Conservation (phyloP, 257 asterid genomes). For the Handroanthus guayacan region DNA sequence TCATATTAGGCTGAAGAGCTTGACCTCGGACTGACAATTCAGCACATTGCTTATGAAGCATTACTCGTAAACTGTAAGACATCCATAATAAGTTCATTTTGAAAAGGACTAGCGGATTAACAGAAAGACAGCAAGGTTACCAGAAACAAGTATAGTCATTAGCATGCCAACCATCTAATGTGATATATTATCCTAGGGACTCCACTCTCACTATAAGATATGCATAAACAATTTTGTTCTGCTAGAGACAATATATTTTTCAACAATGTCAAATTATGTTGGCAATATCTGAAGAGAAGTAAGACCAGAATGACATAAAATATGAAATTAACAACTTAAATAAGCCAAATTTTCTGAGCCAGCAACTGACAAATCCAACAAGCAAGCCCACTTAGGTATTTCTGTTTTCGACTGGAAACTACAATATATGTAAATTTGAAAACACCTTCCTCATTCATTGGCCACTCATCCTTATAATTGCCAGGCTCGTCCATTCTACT, state of each 20-base stretch:
- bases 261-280: conserved; percentile 32
- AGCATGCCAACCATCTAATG: conserved; percentile 14
- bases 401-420: background rate
- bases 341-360: conserved; percentile 11
- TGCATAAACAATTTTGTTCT: conserved; percentile 13
- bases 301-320: conserved; percentile 15
- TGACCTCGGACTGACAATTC: conserved; percentile 60
- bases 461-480: conserved; percentile 3
- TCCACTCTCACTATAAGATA: conserved; percentile 21
- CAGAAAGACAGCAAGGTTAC: conserved; percentile 20
- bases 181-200: background rate
- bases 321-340: conserved; percentile 5
- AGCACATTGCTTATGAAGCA: conserved; percentile 62
- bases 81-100: conserved; percentile 38
- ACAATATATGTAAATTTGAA: conserved; percentile 5
- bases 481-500: conserved; percentile 6
- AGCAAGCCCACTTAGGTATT: conserved; percentile 23
- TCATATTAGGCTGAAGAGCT: conserved; percentile 49
- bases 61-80: conserved; percentile 74
- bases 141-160: conserved; percentile 6
- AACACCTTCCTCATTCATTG: conserved; percentile 1
- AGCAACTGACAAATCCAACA: conserved; percentile 27
- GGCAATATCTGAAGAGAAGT: conserved; percentile 23
- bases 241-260: background rate
- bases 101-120: conserved; percentile 19